phyloP scores from a whole-genome alignment of 2,329 filamentous ascomycete genomes.

The Aureobasidium pullulans region DNA sequence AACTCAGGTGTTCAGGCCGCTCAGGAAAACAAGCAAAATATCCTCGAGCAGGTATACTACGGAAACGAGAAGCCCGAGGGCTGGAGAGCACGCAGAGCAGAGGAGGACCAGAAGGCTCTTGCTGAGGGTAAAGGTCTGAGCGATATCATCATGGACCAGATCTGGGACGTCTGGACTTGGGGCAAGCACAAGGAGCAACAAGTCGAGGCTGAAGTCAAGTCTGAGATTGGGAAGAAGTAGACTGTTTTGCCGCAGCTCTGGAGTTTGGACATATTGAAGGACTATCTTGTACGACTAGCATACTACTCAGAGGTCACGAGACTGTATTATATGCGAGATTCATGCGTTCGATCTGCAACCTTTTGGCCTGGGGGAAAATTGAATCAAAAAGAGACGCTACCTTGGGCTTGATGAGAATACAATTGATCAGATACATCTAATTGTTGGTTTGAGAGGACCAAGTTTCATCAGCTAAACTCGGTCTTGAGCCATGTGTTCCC shows the following conservation, averaged over 20 bases:
- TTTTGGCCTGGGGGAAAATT: too few relatives aligned
- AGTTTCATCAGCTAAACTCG: too few relatives aligned
- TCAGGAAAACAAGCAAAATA: slow-evolving; percentile 16
- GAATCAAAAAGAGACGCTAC: too few relatives aligned
- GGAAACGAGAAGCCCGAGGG: slow-evolving; percentile 33
- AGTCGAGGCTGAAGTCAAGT: slow-evolving; percentile 15
- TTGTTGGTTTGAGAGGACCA: too few relatives aligned
- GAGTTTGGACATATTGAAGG: background rate
- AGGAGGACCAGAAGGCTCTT: slow-evolving; percentile 37
- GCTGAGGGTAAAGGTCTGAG: slow-evolving; percentile 31
- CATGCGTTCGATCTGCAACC: background rate
- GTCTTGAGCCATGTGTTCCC: background rate
- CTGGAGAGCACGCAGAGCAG: slow-evolving; percentile 37
- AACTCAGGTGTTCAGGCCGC: slow-evolving; percentile 21
- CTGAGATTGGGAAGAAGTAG: slow-evolving; percentile 6
- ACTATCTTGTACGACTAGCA: background rate
- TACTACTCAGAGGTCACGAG: background rate
- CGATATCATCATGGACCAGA: slow-evolving; percentile 33
- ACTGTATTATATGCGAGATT: background rate
- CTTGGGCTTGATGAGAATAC: too few relatives aligned
- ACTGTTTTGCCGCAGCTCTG: background rate
- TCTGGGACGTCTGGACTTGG: slow-evolving; percentile 21
- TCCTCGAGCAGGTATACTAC: slow-evolving; percentile 31
- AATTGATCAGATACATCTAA: too few relatives aligned
- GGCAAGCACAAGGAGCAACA: slow-evolving; percentile 18